Conservation (phyloP, 2,329 filamentous ascomycete species). For the Colletotrichum endophyticum region DNA sequence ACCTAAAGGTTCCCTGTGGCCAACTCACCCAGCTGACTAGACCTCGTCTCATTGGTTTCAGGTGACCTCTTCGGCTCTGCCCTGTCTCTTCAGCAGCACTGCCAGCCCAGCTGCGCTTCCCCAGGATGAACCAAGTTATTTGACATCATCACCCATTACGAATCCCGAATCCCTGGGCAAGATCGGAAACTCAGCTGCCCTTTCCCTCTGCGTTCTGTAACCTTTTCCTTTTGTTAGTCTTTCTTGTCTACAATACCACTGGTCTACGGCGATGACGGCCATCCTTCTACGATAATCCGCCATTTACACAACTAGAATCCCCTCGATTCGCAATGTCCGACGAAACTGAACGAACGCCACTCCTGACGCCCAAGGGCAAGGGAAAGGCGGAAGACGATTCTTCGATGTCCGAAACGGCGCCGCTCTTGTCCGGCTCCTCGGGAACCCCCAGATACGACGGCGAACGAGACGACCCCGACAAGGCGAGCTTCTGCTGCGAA, state of each 20-base stretch:
- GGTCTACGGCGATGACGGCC: background rate
- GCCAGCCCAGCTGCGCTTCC: background rate
- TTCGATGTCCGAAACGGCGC: conserved; percentile 51
- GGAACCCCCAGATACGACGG: conserved; percentile 43
- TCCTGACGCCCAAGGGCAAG: conserved; percentile 41
- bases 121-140: conserved; percentile 19
- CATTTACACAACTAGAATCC: background rate
- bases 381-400: conserved; percentile 27
- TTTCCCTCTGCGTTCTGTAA: background rate
- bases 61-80: conserved; percentile 2
- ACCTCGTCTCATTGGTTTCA: conserved; percentile 23
- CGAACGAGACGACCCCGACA: conserved; percentile 32
- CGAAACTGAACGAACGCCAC: conserved; percentile 48
- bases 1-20: background rate
- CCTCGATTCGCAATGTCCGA: conserved; percentile 39
- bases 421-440: conserved; percentile 48
- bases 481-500: background rate
- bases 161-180: conserved; percentile 9
- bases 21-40: conserved; percentile 13
- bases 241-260: background rate
- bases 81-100: background rate
- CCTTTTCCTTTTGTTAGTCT: background rate
- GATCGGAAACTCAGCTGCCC: conserved; percentile 5
- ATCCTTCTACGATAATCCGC: background rate
- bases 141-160: conserved; percentile 24